Percentiles rank a stretch among this genome's conserved stretches.
These are phyloP conservation scores for Inonotus hispidus DNA, from an alignment of 1,284 basidiomycete species.

Conservation along the genomic window DNA sequence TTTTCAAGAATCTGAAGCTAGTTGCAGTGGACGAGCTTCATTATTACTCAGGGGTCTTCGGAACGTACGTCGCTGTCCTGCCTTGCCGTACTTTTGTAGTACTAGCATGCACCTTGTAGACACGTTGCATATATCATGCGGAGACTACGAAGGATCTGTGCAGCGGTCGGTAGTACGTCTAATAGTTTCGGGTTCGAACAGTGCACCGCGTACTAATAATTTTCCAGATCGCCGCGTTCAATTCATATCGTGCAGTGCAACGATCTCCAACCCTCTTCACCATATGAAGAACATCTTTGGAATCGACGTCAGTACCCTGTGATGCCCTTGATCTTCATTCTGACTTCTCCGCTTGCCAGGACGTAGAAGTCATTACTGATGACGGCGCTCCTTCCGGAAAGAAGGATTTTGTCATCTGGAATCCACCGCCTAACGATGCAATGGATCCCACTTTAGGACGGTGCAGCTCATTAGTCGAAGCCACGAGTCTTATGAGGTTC, in stretches of 20 bases:
- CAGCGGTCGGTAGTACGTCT: slow-evolving; percentile 76
- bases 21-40: slow-evolving; percentile 85
- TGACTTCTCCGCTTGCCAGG: slow-evolving; percentile 25
- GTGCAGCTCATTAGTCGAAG: slow-evolving; percentile 63
- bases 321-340: background rate
- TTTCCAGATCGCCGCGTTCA: slow-evolving; percentile 48
- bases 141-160: slow-evolving; percentile 73
- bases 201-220: background rate
- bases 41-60: slow-evolving; percentile 69
- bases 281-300: slow-evolving; percentile 79
- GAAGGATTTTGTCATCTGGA: slow-evolving; percentile 80
- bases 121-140: slow-evolving; percentile 79
- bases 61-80: slow-evolving; percentile 45
- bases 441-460: slow-evolving; percentile 53
- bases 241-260: slow-evolving; percentile 89
- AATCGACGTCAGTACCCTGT: slow-evolving; percentile 37
- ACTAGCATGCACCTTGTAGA: slow-evolving; percentile 31
- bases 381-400: slow-evolving; percentile 82
- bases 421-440: slow-evolving; percentile 60
- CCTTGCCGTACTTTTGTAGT: background rate
- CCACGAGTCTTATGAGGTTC: slow-evolving; percentile 71
- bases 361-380: slow-evolving; percentile 67
- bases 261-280: slow-evolving; percentile 72
- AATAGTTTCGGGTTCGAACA: background rate
- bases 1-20: slow-evolving; percentile 69